Conservation (phyloP, 768 basidiomycete genomes). For the Naganishia vishniacii region DNA sequence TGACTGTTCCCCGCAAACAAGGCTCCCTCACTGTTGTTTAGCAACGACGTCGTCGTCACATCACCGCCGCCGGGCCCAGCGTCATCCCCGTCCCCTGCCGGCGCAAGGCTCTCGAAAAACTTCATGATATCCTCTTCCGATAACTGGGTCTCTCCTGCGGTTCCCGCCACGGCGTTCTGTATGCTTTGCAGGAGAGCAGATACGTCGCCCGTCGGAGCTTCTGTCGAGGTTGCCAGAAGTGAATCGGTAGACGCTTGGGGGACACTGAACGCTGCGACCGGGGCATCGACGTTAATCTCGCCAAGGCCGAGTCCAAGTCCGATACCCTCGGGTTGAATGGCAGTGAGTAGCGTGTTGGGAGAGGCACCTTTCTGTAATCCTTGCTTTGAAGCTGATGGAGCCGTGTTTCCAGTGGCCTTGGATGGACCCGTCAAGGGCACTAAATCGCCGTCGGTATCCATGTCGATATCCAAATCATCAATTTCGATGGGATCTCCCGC, state of each 20-base stretch:
- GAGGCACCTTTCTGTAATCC: neutral
- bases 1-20: neutral
- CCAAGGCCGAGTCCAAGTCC: slow-evolving; percentile 6
- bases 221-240: neutral
- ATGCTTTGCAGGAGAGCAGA: neutral
- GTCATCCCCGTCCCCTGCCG: slow-evolving; percentile 64
- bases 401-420: neutral
- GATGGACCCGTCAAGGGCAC: neutral
- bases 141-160: neutral
- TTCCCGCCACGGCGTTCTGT: neutral
- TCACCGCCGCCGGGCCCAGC: slow-evolving; percentile 57
- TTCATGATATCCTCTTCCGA: slow-evolving; percentile 18
- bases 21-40: slow-evolving; percentile 52
- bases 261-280: neutral
- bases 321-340: slow-evolving; percentile 11
- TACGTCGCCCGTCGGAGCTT: neutral
- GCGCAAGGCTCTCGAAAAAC: slow-evolving; percentile 16
- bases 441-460: neutral
- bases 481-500: slow-evolving; percentile 17
- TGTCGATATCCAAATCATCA: slow-evolving; percentile 9
- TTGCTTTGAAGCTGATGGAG: neutral
- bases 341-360: neutral
- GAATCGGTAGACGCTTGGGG: neutral
- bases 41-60: too few relatives aligned
- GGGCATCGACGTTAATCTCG: neutral